A percentile compares a stretch with the other conserved stretches of the same genome.
phyloP scores from a whole-genome alignment of 2,329 filamentous ascomycete genomes.

The Clarireedia sp. region DNA sequence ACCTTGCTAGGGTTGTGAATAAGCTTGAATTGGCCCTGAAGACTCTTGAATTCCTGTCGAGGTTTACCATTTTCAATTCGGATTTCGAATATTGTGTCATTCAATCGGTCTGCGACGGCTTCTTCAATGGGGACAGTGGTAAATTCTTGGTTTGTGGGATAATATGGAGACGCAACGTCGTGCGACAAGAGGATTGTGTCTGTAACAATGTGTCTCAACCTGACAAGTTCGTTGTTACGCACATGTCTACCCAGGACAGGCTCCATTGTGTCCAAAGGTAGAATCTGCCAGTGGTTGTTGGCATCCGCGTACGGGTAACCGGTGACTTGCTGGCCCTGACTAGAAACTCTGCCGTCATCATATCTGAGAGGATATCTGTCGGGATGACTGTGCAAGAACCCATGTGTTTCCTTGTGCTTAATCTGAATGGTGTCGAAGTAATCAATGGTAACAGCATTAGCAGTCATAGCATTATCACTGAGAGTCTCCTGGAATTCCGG shows the following conservation, averaged over 20 bases:
- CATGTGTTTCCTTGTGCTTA: slow-evolving; percentile 94
- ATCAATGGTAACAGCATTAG: slow-evolving; percentile 76
- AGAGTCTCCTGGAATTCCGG: slow-evolving; percentile 97
- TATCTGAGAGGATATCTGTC: slow-evolving; percentile 89
- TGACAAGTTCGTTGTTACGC: slow-evolving; percentile 75
- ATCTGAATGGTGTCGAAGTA: slow-evolving; percentile 86
- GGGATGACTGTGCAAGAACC: slow-evolving; percentile 87
- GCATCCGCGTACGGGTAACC: slow-evolving; percentile 98
- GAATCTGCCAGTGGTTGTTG: slow-evolving; percentile 96
- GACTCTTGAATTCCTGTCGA: slow-evolving; percentile 77
- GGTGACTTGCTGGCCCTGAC: slow-evolving; percentile 95
- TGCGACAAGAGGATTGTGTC: slow-evolving; percentile 84
- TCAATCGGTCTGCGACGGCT: slow-evolving; percentile 64
- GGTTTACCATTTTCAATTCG: slow-evolving; percentile 79
- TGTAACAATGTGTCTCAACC: slow-evolving; percentile 79
- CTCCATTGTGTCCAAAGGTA: slow-evolving; percentile 59
- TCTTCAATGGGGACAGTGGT: slow-evolving; percentile 71
- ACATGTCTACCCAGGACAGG: slow-evolving; percentile 59
- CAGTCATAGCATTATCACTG: slow-evolving; percentile 87
- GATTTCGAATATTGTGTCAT: slow-evolving; percentile 90
- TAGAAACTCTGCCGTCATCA: slow-evolving; percentile 93
- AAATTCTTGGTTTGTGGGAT: slow-evolving; percentile 97
- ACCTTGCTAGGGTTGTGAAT: slow-evolving; percentile 92
- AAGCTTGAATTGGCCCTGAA: slow-evolving; percentile 91
- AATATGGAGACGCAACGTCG: slow-evolving; percentile 93